These are phyloP conservation scores for Aspergillus carlsbadensis DNA, from an alignment of 495 filamentous ascomycete species.

Conservation along the genomic window DNA sequence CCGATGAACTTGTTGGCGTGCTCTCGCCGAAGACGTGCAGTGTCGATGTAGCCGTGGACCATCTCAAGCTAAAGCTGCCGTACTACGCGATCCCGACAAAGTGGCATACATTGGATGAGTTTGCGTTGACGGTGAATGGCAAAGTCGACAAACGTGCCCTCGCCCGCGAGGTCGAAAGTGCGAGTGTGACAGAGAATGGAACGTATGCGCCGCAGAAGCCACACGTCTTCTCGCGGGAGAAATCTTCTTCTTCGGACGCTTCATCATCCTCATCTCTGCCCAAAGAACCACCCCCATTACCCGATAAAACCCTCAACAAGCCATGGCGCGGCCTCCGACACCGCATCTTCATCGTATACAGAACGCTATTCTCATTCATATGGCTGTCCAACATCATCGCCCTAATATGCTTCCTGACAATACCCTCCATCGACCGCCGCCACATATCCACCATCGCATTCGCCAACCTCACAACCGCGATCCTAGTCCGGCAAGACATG, in stretches of 20 bases:
- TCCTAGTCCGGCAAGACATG: conserved; percentile 50
- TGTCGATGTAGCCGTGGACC: background rate
- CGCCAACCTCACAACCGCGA: conserved; percentile 40
- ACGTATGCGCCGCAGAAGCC: background rate
- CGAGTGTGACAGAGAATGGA: background rate
- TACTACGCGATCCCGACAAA: conserved; percentile 8
- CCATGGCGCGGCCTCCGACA: conserved; percentile 8
- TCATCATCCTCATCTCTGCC: background rate
- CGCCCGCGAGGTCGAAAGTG: background rate
- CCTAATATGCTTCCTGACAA: conserved; percentile 9
- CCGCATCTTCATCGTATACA: conserved; percentile 18
- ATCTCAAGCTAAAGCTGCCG: background rate
- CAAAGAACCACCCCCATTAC: conserved; percentile 1
- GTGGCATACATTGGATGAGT: conserved; percentile 2
- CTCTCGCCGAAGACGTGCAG: background rate
- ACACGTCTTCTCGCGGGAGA: background rate
- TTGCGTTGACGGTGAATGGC: conserved; percentile 8
- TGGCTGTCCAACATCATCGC: conserved; percentile 15
- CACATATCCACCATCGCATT: conserved; percentile 11
- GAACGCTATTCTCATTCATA: conserved; percentile 14
- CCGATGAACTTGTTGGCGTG: conserved; percentile 1
- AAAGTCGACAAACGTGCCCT: conserved; percentile 11
- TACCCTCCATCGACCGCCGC: conserved; percentile 1
- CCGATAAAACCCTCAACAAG: conserved; percentile 1
- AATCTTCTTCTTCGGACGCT: background rate